Conservation (phyloP, 2,329 filamentous ascomycete genomes). For the Triangularia setosa region DNA sequence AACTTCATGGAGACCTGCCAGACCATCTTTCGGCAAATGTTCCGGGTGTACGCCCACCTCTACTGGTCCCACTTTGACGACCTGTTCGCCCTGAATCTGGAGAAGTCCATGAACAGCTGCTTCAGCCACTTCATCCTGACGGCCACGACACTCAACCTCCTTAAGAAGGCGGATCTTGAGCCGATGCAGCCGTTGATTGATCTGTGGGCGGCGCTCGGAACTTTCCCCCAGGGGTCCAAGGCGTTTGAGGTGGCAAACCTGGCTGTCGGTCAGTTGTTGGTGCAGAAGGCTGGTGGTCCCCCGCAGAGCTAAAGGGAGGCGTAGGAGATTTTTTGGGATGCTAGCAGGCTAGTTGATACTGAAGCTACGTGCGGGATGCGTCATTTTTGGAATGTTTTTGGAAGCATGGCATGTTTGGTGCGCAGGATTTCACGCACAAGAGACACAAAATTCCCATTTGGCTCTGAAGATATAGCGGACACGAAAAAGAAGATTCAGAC, state of each 20-base stretch:
- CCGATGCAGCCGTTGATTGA: constrained; percentile 95
- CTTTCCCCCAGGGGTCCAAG: constrained; percentile 73
- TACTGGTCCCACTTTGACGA: constrained; percentile 94
- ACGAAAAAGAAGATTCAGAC: not conserved
- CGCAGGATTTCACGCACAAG: not conserved
- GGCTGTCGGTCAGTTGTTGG: constrained; percentile 54
- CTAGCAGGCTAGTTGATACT: not conserved
- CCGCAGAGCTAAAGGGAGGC: constrained; percentile 13
- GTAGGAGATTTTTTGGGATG: not conserved
- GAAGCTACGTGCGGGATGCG: not conserved
- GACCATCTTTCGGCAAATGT: constrained; percentile 96
- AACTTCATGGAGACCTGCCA: constrained; percentile 89
- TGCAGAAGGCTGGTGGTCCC: constrained; percentile 39
- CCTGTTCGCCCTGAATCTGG: constrained; percentile 77
- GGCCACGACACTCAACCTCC: constrained; percentile 74
- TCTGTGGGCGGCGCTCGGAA: constrained; percentile 83
- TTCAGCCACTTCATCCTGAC: constrained; percentile 83
- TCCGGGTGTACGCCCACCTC: constrained; percentile 94
- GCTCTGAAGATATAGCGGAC: not conserved
- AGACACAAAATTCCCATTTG: not conserved
- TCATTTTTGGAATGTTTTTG: not conserved
- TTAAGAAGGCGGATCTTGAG: constrained; percentile 86
- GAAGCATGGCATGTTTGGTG: not conserved
- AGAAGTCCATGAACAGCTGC: constrained; percentile 80
- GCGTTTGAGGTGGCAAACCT: constrained; percentile 63